phyloP scores from a whole-genome alignment of 1,284 basidiomycete species.

The Tilletiopsis washingtonensis region DNA sequence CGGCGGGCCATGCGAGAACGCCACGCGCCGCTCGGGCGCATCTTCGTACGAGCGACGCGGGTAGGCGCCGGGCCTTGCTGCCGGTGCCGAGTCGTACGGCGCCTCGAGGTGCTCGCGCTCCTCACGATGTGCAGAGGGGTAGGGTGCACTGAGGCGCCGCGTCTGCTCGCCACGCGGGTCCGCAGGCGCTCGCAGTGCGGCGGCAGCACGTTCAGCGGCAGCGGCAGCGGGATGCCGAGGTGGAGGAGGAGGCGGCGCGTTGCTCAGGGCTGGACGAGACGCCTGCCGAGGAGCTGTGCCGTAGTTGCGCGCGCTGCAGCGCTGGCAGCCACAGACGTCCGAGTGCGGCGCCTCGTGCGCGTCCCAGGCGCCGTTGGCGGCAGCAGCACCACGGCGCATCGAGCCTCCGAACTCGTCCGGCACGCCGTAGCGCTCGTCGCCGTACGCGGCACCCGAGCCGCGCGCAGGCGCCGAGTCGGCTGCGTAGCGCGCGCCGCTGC shows the following conservation, averaged over 20 bases:
- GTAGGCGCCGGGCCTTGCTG: not conserved
- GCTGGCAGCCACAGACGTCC: conserved; percentile 33
- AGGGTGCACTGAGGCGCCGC: not conserved
- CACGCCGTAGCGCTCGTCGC: too few relatives aligned
- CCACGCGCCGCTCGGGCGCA: not conserved
- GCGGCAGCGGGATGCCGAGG: conserved; percentile 4
- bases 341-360: conserved; percentile 21
- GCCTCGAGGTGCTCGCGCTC: not conserved
- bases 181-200: not conserved
- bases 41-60: not conserved
- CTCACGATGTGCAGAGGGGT: not conserved
- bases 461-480: too few relatives aligned
- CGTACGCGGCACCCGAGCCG: too few relatives aligned
- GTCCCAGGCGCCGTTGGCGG: too few relatives aligned
- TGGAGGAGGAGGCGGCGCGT: conserved; percentile 2
- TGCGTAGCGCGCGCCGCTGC: too few relatives aligned
- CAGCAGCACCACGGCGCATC: too few relatives aligned
- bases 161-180: not conserved
- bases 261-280: not conserved
- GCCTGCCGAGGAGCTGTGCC: not conserved
- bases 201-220: not conserved
- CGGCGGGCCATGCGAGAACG: not conserved
- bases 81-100: not conserved
- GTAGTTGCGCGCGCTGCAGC: conserved; percentile 30
- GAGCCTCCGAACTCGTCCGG: too few relatives aligned